phyloP scores from a whole-genome alignment of 257 asterid species.

The Solanum pinnatisectum region DNA sequence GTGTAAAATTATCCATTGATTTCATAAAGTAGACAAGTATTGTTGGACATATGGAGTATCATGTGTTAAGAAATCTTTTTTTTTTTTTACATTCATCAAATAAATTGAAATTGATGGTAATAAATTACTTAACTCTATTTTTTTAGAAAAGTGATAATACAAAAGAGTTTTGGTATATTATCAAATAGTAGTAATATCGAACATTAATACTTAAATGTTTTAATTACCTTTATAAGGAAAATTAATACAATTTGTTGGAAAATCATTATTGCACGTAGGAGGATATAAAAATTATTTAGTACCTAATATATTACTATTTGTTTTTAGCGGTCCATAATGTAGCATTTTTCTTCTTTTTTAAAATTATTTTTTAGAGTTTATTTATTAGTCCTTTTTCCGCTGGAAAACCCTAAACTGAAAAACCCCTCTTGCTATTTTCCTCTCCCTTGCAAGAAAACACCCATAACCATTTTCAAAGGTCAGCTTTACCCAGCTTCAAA shows the following conservation, averaged over 20 bases:
- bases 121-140: too few relatives aligned
- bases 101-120: too few relatives aligned
- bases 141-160: background rate
- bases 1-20: too few relatives aligned
- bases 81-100: background rate
- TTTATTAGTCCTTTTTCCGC: background rate
- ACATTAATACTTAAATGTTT: too few relatives aligned
- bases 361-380: background rate
- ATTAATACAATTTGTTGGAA: background rate
- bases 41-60: too few relatives aligned
- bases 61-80: too few relatives aligned
- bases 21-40: too few relatives aligned
- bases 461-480: slow-evolving; percentile 2
- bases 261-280: background rate
- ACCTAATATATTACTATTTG: background rate
- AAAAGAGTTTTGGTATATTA: background rate
- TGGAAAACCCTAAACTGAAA: background rate
- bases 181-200: background rate
- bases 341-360: background rate
- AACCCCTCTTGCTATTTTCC: background rate
- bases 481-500: background rate
- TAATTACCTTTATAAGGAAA: background rate
- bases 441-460: background rate
- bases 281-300: background rate
- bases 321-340: background rate